Percentiles rank a stretch among this genome's conserved stretches.
Conservation (phyloP, 345 rosid genomes). For the Melaleuca alternifolia region DNA sequence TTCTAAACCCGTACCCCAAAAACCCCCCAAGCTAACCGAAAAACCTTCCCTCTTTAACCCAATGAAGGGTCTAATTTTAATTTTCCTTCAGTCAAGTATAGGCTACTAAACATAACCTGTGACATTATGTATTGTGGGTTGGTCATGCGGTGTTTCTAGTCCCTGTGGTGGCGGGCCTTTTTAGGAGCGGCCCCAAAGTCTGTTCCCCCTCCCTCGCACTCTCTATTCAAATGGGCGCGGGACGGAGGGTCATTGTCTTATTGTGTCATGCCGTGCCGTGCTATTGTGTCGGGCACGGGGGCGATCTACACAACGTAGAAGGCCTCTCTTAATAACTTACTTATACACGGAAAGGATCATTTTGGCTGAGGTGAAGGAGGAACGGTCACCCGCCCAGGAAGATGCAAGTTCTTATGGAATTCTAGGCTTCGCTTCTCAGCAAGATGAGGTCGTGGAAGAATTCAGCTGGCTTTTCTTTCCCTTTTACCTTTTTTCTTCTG, state of each 20-base stretch:
- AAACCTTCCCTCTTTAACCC: neutral
- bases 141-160: neutral
- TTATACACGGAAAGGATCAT: neutral
- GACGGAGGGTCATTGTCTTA: neutral
- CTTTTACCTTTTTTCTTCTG: neutral
- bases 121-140: neutral
- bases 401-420: neutral
- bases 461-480: neutral
- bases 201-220: neutral
- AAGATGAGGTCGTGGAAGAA: neutral
- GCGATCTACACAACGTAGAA: neutral
- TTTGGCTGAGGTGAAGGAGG: slow-evolving; percentile 14
- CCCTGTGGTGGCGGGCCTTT: neutral
- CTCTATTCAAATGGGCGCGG: neutral
- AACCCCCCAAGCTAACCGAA: neutral
- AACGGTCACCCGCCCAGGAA: slow-evolving; percentile 11
- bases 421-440: neutral
- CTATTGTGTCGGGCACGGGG: neutral
- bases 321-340: neutral
- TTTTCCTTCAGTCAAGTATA: neutral
- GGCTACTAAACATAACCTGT: neutral
- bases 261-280: neutral
- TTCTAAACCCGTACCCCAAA: slow-evolving; percentile 5
- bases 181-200: neutral
- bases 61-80: neutral